Conservation (phyloP, 164 flowering plant species). For the Magnolia sinica region DNA sequence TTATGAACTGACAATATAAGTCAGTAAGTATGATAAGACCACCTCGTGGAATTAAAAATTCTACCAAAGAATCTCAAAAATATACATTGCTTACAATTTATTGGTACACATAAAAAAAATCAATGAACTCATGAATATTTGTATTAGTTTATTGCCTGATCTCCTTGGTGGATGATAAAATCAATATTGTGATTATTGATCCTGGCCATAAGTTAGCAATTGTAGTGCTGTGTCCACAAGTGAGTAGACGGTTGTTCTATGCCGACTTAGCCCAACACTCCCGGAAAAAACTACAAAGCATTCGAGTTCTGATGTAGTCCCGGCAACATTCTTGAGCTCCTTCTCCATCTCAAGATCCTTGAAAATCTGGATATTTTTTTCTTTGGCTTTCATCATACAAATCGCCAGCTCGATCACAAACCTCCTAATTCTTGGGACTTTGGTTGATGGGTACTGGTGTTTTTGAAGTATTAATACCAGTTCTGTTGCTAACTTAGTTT, state of each 20-base stretch:
- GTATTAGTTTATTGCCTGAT: background rate
- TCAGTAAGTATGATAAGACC: no score
- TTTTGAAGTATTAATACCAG: constrained; percentile 53
- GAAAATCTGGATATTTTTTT: constrained; percentile 37
- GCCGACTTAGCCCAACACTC: constrained; percentile 68
- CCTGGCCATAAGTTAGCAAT: constrained; percentile 23
- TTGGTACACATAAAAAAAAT: background rate
- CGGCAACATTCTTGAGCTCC: constrained; percentile 62
- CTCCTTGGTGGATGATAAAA: background rate
- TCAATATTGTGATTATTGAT: background rate
- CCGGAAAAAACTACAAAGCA: constrained; percentile 94
- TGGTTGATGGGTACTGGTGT: constrained; percentile 49
- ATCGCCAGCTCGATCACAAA: constrained; percentile 71
- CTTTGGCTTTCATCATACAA: constrained; percentile 75
- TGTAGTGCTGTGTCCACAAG: constrained; percentile 62
- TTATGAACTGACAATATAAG: no score
- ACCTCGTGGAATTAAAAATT: no score
- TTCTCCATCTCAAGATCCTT: constrained; percentile 50
- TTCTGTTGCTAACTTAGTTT: constrained; percentile 40
- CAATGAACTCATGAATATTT: background rate
- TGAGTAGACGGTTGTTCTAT: constrained; percentile 55
- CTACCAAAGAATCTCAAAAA: no score
- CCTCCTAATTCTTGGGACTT: constrained; percentile 77
- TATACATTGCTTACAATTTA: background rate
- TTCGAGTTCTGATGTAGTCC: constrained; percentile 84